Conservation (phyloP, 1,284 basidiomycete species). For the Ceratobasidium sp. region DNA sequence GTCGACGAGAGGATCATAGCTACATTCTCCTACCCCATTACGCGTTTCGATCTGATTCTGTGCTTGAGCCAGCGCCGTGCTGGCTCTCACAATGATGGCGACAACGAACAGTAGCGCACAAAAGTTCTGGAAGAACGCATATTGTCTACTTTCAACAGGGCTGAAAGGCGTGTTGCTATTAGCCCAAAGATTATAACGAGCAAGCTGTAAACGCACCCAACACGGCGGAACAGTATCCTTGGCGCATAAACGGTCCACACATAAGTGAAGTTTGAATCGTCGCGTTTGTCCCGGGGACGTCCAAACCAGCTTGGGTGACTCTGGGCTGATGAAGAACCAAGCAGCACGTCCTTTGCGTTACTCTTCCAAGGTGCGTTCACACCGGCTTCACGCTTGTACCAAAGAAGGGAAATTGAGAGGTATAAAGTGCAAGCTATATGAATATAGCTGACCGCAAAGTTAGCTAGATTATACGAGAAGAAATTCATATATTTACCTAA, state of each 20-base stretch:
- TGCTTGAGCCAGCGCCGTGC: conserved; percentile 2
- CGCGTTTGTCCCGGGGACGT: neutral
- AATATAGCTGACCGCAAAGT: neutral
- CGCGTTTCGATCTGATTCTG: conserved; percentile 14
- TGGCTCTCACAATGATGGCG: neutral
- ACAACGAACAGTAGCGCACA: conserved; percentile 10
- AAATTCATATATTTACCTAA: too few relatives aligned
- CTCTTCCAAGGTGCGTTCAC: neutral
- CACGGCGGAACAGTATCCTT: conserved; percentile 2
- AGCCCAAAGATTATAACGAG: neutral
- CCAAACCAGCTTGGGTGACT: conserved; percentile 3
- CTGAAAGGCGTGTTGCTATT: neutral
- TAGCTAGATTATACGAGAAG: too few relatives aligned
- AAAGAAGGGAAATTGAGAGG: neutral
- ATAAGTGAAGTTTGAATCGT: neutral
- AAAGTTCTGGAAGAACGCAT: conserved; percentile 26
- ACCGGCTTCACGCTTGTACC: neutral
- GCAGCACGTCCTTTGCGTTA: conserved; percentile 16
- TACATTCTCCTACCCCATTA: neutral
- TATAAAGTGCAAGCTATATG: neutral
- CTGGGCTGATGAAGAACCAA: conserved; percentile 2
- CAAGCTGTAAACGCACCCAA: neutral
- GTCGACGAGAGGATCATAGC: neutral
- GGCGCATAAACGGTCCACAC: conserved; percentile 4
- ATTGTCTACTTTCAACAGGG: conserved; percentile 20